phyloP scores from a whole-genome alignment of 805 yeast genomes.

The Suhomyces pyralidae region DNA sequence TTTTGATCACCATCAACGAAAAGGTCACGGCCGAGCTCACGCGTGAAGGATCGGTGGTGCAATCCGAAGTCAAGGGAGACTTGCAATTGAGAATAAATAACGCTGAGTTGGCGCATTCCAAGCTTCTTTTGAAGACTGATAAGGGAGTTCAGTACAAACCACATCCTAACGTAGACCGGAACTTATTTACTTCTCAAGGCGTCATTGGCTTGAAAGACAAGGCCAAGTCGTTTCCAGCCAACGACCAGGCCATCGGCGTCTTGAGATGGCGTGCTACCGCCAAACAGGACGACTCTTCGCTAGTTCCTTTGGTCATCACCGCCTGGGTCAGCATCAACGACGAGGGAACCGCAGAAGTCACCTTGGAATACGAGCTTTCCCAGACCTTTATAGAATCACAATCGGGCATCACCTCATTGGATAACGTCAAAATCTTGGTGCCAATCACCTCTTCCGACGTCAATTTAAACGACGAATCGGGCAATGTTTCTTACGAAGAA shows the following conservation, averaged over 20 bases:
- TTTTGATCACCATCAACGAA: slow-evolving; percentile 74
- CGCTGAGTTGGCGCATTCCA: slow-evolving; percentile 63
- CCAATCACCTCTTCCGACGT: slow-evolving; percentile 64
- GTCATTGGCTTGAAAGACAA: slow-evolving; percentile 74
- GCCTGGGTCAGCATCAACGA: slow-evolving; percentile 78
- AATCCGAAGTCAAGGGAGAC: slow-evolving; percentile 86
- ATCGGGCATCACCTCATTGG: slow-evolving; percentile 41
- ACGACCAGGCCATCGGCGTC: slow-evolving; percentile 87
- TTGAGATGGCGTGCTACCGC: slow-evolving; percentile 86
- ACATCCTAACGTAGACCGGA: slow-evolving; percentile 92
- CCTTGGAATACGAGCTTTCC: slow-evolving; percentile 82
- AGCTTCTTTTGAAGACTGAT: slow-evolving; percentile 55
- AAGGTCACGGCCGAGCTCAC: slow-evolving; percentile 71
- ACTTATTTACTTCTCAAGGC: slow-evolving; percentile 53
- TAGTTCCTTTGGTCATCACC: slow-evolving; percentile 66
- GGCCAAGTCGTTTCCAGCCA: slow-evolving; percentile 80
- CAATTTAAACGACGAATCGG: slow-evolving; percentile 46
- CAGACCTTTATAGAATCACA: slow-evolving; percentile 32
- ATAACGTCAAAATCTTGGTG: slow-evolving; percentile 54
- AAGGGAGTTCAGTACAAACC: slow-evolving; percentile 75
- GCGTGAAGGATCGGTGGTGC: slow-evolving; percentile 72
- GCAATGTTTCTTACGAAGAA: slow-evolving; percentile 48
- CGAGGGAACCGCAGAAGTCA: slow-evolving; percentile 63
- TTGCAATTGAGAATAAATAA: slow-evolving; percentile 83
- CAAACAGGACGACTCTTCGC: slow-evolving; percentile 47